Evolutionary conservation across 2,329 filamentous ascomycete genomes (phyloP), one percentile per base, ranked within the genome.

Genomic region (Sclerotinia spermophila): DNA sequence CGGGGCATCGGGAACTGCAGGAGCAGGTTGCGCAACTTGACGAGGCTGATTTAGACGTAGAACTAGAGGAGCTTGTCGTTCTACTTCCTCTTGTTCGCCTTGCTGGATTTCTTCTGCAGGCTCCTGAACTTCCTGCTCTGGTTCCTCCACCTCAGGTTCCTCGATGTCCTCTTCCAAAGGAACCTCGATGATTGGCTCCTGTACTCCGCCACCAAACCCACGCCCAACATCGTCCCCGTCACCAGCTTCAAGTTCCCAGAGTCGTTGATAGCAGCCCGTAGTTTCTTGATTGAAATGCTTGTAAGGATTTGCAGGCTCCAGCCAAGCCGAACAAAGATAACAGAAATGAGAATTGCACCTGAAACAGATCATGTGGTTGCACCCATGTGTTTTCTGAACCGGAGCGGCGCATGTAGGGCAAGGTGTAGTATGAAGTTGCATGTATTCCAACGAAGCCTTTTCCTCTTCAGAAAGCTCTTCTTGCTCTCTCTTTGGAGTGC

Each of bases 361-460:
- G 80, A 91, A 93, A 81, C 95, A 97, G 65, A 90, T 92, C 94
- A 98, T 98, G 81, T 97, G 94, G 81, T 97, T 97, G 84, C 96
- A 99, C 53, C 96, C 96, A 78, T 92, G 89, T 1, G 91, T 93
- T 84, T 99, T 99, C 79, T 97, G 93, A 33, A 90, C 91, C 0
- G 93, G 93, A 1, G 91, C 90, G 42, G 85, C 88, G 82, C 96
- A 99, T 5, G 93, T 95, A 17, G 96, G 94, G 78, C 96, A 99
- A 1, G 92, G 89, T 17, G 93, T 93, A 0, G 94, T 96, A 82
- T 97, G 90, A 73, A 88, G 82, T 64, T 87, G 85, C 75, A 99
- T 85, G 79, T 97, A 99, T 71, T 96, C 92, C 73, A 96, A 85
- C 3, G 92, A 94, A 0, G 93, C 93, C 78, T 93, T 90, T 76